Conservation (phyloP, 352 stramenopile species). For the Pythium brachiatum region DNA sequence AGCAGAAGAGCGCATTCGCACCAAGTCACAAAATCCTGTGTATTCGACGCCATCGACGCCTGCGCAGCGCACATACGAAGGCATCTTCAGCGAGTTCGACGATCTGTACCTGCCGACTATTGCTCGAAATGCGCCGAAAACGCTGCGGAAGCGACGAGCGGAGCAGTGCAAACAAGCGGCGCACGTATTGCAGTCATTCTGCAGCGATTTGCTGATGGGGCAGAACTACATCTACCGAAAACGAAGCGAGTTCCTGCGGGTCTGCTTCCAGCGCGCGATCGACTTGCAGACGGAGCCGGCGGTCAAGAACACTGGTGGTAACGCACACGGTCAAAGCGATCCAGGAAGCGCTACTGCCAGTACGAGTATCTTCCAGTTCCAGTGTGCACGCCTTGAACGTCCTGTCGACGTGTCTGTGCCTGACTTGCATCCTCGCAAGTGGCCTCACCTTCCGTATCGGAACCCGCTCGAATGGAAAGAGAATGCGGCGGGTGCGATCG, state of each 20-base stretch:
- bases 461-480: slow-evolving; percentile 49
- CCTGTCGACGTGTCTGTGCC: slow-evolving; percentile 44
- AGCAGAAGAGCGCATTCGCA: neutral
- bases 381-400: slow-evolving; percentile 12
- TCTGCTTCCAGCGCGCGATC: slow-evolving; percentile 54
- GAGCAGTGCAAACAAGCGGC: slow-evolving; percentile 19
- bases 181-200: slow-evolving; percentile 23
- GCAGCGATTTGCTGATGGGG: slow-evolving; percentile 8
- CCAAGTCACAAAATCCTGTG: neutral
- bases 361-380: slow-evolving; percentile 17
- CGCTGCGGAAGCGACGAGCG: slow-evolving; percentile 12
- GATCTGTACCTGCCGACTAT: slow-evolving; percentile 46
- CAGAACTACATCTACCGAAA: slow-evolving; percentile 55
- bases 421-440: slow-evolving; percentile 52
- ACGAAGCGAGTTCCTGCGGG: slow-evolving; percentile 59
- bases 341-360: neutral
- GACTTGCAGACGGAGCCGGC: slow-evolving; percentile 38
- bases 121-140: neutral
- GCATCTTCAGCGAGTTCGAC: slow-evolving; percentile 54
- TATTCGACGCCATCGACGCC: neutral
- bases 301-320: neutral
- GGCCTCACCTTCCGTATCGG: slow-evolving; percentile 63
- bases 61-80: slow-evolving; percentile 35
- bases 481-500: slow-evolving; percentile 34
- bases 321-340: neutral